Evolutionary conservation across 1,139 yeast species (phyloP), one percentile per base, ranked within the genome.

Genomic region (Taiozyma sp.): DNA sequence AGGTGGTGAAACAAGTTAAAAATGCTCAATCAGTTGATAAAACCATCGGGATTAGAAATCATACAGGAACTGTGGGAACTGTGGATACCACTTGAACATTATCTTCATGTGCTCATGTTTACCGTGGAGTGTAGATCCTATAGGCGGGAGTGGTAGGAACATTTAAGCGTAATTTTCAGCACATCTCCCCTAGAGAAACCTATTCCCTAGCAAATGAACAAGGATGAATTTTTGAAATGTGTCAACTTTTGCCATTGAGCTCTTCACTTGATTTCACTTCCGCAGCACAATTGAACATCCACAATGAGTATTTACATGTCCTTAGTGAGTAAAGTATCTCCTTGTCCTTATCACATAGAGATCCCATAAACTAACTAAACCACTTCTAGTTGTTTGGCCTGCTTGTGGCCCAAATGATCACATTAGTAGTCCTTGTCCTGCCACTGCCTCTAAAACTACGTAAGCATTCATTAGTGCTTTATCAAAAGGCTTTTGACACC

Each of bases 381-480:
- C 24, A 38, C 24, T 8, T 8, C 27, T 8, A 38, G 41, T 5
- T 38, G 14, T 38, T 38, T 22, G 41, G 41, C 24, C 23, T 38
- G 19, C 41, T 38, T 38, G 24, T 38, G 24, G 23, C 24, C 24
- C 41, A 85, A 65, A 82, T 84, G 87, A 67, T 67, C 1, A 59
- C 74, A 13, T 69, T 84, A 48, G 70, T 81, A 36, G 51, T 81
- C 2, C 65, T 84, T 49, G 81, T 84, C 19, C 66, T 83, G 57
- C 92, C 92, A 38, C 69, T 85, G 55, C 91, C 91, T 10, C 75
- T 73, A 51, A 65, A 67, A n/a, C 55, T 85, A 4, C 76, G 89
- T 54, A 70, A 71, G 50, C 69, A 69, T 24, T 65, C 81, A 22
- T 76, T 79, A 45, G 64, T 67, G n/a, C 41, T 70, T 1, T 74